Base-by-base conservation (phyloP, 2,329 filamentous ascomycete species). In the Sarocladium strictum region DNA sequence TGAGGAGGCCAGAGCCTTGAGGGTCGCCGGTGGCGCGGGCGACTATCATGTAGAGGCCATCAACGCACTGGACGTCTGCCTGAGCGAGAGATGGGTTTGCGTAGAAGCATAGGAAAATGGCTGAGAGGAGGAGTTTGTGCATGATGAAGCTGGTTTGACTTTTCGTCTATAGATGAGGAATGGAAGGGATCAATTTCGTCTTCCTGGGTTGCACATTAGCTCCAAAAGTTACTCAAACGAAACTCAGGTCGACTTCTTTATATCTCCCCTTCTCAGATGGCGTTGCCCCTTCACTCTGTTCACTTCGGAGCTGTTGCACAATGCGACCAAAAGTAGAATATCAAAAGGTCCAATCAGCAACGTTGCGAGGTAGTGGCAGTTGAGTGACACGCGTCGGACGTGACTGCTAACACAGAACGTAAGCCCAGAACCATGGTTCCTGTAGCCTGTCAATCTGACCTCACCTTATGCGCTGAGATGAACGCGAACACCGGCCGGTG, bases 21-120 rank as follows among this genome's bases (percentile, higher is more conserved):
- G 7, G 7, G 3, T 47, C 43, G 43, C 12, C 3, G 12, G 43
- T 47, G 11, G 5, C 43, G 14, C 43, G 43, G 24, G 43, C 43
- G 43, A 47, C 43, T 6, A 47, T 47, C 43, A 47, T 47, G 43
- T 47, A 47, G 43, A 47, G 43, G 10, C 43, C 43, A 27, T 47
- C 24, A 29, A 27, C 23, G 43, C 43, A 47, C 29, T 27, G 23
- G 23, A 27, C 43, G 14, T 27, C 24, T 26, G 23, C 21, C 11
- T 47, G 43, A 24, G 43, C 43, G 23, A 47, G 43, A 23, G 9
- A 21, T 10, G 4, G 14, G 27, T 23, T 17, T 15, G 43, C 43
- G 5, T 24, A 47, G 24, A 27, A 7, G 24, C 23, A 47, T 3
- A 7, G 11, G 5, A 47, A 17, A 10, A 47, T 3, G 6, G 43